Conservation (phyloP, 805 yeast genomes). For the Blastobotrys mokoenaii region DNA sequence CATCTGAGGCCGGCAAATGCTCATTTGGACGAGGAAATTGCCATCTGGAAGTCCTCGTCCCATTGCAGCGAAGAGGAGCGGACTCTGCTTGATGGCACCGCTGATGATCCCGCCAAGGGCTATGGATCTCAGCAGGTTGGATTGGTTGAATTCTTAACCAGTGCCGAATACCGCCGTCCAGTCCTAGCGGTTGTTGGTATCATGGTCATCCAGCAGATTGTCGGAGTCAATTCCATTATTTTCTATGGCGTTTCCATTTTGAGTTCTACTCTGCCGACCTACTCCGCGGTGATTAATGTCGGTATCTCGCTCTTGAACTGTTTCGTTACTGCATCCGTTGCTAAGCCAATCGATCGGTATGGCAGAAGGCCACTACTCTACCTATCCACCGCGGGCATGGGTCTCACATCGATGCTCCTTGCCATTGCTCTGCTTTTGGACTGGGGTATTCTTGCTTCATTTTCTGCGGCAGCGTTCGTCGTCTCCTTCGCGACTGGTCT, state of each 20-base stretch:
- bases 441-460: conserved; percentile 16
- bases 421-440: conserved; percentile 48
- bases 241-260: conserved; percentile 88
- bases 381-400: conserved; percentile 63
- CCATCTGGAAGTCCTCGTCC: conserved; percentile 15
- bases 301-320: conserved; percentile 68
- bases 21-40: conserved; percentile 22
- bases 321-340: conserved; percentile 62
- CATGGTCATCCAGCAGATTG: conserved; percentile 79
- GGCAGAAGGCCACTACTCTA: conserved; percentile 72
- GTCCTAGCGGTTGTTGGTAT: conserved; percentile 60
- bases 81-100: not conserved
- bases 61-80: conserved; percentile 4
- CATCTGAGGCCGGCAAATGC: conserved; percentile 29
- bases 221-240: conserved; percentile 87
- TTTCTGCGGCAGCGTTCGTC: conserved; percentile 65
- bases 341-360: conserved; percentile 61
- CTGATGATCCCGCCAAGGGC: not conserved
- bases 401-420: conserved; percentile 51
- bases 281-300: conserved; percentile 66
- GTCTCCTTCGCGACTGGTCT: conserved; percentile 83
- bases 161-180: conserved; percentile 47
- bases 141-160: conserved; percentile 38
- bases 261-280: conserved; percentile 58
- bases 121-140: conserved; percentile 3